phyloP scores from a whole-genome alignment of 495 filamentous ascomycete species.

The Neurospora hispaniola region DNA sequence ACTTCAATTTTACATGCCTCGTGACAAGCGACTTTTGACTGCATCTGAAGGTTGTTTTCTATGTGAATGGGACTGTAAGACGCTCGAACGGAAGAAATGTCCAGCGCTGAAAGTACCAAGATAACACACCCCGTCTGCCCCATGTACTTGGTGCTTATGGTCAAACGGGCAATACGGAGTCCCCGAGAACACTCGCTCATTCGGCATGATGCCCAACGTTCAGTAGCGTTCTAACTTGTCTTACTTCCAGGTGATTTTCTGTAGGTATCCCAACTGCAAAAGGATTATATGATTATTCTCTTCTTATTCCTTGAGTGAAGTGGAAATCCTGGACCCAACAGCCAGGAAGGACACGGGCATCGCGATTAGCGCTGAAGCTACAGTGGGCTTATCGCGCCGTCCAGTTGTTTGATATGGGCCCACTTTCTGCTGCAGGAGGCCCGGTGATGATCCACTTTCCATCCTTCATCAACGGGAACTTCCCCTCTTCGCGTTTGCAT shows the following conservation, averaged over 20 bases:
- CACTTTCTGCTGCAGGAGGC: neutral
- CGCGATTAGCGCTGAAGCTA: neutral
- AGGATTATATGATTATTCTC: no score
- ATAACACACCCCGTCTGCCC: no score
- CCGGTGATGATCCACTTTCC: neutral
- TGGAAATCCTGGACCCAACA: neutral
- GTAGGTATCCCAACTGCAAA: no score
- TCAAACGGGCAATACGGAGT: neutral
- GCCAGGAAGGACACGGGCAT: neutral
- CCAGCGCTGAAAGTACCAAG: neutral
- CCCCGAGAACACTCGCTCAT: neutral
- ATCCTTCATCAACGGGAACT: neutral
- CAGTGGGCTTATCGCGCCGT: neutral
- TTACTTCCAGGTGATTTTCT: no score
- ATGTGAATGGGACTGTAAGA: neutral
- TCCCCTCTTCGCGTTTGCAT: neutral
- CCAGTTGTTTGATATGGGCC: neutral
- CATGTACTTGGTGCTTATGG: no score
- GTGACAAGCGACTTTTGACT: neutral
- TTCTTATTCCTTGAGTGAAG: neutral
- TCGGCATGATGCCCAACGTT: neutral
- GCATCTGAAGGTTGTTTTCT: neutral
- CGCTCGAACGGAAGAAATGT: neutral
- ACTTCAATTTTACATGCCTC: neutral
- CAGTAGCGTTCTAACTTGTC: neutral